Evolutionary conservation across 768 basidiomycete species (phyloP), one percentile per base, ranked within the genome.

Genomic region (Pulveroboletus sp.): DNA sequence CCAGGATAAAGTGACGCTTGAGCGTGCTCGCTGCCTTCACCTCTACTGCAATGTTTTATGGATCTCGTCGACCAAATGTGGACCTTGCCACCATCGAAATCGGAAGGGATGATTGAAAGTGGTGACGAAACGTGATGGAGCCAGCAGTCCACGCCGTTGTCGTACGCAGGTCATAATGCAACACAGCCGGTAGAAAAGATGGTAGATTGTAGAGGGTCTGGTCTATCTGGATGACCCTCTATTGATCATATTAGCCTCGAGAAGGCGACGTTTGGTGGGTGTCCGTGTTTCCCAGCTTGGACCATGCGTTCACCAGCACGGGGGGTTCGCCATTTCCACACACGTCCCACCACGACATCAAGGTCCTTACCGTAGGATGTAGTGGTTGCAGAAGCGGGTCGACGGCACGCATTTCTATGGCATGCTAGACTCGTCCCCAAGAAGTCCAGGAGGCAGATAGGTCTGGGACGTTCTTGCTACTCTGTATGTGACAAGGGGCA

Each of bases 321-420:
- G 51, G n/a, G 11, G 6, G 39, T 49, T 58, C 58, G 47, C 55
- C 53, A 38, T 50, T 47, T 41, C 49, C 43, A 50, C 49, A 46
- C 38, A 51, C 38, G 42, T 30, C 38, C 35, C 31, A 18, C 46
- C 24, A 37, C n/a, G 46, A 54, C 51, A 45, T 51, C 45, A 50
- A 58, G 40, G 55, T 39, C 33, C 26, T 47, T 24, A 32, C 43
- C 36, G 42, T n/a, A n/a, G n/a, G 46, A 31, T 46, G 18, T 55
- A 47, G 47, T 18, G 36, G 37, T 26, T 31, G 35, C 21, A 45
- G 47, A 55, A 59, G 56, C 35, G 17, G 37, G 39, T 39, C 8
- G 24, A 42, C 12, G 10, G 18, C 14, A 47, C 32, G 21, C 2
- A 21, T 56, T 53, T 56, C 46, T 50, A 47, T 38, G 54, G 57